These are phyloP conservation scores for Phytophthora agathidicida DNA, from an alignment of 352 stramenopile genomes.

Conservation along the genomic window DNA sequence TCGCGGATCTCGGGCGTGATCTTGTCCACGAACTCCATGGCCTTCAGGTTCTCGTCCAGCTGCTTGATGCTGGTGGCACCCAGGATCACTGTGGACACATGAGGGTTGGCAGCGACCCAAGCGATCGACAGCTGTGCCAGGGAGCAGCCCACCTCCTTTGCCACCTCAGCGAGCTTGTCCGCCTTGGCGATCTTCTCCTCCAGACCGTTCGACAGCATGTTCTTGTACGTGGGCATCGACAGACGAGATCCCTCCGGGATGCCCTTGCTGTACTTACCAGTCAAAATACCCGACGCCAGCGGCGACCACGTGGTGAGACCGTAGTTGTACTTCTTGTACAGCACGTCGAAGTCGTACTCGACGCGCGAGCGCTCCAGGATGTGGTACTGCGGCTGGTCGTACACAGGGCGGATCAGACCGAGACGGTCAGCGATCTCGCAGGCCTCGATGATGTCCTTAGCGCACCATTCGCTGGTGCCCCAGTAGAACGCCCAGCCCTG, in stretches of 20 bases:
- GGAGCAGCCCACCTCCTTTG: slow-evolving; percentile 67
- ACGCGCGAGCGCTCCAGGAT: slow-evolving; percentile 74
- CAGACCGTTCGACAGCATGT: slow-evolving; percentile 52
- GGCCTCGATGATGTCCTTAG: slow-evolving; percentile 71
- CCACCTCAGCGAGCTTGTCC: slow-evolving; percentile 51
- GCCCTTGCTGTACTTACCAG: slow-evolving; percentile 84
- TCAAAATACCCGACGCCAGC: slow-evolving; percentile 70
- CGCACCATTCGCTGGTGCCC: slow-evolving; percentile 79
- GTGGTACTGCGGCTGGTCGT: slow-evolving; percentile 80
- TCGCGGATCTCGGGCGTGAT: slow-evolving; percentile 70
- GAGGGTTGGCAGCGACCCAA: slow-evolving; percentile 58
- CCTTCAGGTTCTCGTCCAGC: slow-evolving; percentile 80
- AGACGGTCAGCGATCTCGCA: slow-evolving; percentile 53
- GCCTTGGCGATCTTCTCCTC: slow-evolving; percentile 57
- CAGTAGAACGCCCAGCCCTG: slow-evolving; percentile 57
- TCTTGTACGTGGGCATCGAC: slow-evolving; percentile 58
- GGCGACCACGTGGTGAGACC: slow-evolving; percentile 79
- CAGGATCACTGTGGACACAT: slow-evolving; percentile 71
- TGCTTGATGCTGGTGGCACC: slow-evolving; percentile 68
- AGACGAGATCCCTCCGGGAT: slow-evolving; percentile 74
- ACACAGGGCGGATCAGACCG: slow-evolving; percentile 42
- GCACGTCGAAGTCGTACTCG: slow-evolving; percentile 72
- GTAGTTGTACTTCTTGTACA: slow-evolving; percentile 79
- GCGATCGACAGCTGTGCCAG: slow-evolving; percentile 64
- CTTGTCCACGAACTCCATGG: slow-evolving; percentile 66